Evolutionary conservation across 1,284 basidiomycete genomes (phyloP).

Genomic region (Apiotrichum sp.): DNA sequence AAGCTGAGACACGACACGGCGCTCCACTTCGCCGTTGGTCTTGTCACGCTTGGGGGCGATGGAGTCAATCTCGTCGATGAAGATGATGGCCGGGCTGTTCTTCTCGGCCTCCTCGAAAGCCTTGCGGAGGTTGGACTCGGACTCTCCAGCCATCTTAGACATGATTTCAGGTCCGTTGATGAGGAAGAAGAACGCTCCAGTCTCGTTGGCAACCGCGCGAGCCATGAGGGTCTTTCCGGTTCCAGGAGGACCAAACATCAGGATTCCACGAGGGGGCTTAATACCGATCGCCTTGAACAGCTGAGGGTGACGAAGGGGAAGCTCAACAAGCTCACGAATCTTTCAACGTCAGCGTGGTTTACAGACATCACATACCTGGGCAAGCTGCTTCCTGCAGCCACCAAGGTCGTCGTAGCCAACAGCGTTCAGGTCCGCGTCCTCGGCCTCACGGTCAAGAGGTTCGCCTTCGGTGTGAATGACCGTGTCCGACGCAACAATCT

Average conservation of each 20-base stretch:
- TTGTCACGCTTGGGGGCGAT: constrained; percentile 99
- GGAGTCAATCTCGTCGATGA: constrained; percentile 93
- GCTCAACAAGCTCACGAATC: constrained; percentile 96
- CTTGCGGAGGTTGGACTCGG: constrained; percentile 93
- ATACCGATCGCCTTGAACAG: constrained; percentile 99
- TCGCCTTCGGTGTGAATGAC: constrained; percentile 71
- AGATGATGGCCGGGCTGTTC: constrained; percentile 99
- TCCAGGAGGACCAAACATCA: constrained; percentile 94
- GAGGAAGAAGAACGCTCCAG: constrained; percentile 99
- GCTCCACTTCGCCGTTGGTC: constrained; percentile 98
- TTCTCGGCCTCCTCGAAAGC: constrained; percentile 99
- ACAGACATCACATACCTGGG: constrained; percentile 53
- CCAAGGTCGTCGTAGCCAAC: constrained; percentile 99
- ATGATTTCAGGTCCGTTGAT: constrained; percentile 99
- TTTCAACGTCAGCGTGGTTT: constrained; percentile 12
- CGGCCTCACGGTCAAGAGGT: constrained; percentile 96
- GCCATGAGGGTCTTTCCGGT: constrained; percentile 99
- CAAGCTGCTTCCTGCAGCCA: constrained; percentile 98
- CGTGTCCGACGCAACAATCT: constrained; percentile 44
- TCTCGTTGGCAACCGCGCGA: constrained; percentile 97
- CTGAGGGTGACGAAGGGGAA: constrained; percentile 95
- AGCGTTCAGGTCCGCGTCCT: constrained; percentile 92
- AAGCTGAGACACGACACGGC: constrained; percentile 95
- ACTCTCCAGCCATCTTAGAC: constrained; percentile 99
- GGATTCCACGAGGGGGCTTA: constrained; percentile 96